These are phyloP conservation scores for Blastomyces emzantsi DNA, from an alignment of 2,329 filamentous ascomycete genomes.

Conservation along the genomic window DNA sequence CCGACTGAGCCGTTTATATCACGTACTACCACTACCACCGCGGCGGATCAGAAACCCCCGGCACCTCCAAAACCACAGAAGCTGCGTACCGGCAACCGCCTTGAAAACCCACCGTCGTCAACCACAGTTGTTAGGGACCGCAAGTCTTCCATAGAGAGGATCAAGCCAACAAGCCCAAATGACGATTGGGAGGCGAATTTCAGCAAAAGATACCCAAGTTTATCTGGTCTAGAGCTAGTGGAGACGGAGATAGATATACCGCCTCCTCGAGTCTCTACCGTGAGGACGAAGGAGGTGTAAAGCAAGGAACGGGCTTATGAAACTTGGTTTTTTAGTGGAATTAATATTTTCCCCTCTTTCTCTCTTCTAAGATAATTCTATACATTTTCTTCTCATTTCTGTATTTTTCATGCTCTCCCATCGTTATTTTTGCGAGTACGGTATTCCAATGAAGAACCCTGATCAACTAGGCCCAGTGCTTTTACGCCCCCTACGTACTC, in stretches of 20 bases:
- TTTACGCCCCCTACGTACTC: neutral
- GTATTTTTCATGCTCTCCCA: neutral
- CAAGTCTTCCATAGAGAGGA: neutral
- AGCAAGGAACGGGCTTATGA: neutral
- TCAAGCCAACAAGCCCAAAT: slow-evolving; percentile 14
- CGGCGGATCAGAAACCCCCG: slow-evolving; percentile 37
- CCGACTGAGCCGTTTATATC: slow-evolving; percentile 4
- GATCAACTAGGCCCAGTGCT: neutral
- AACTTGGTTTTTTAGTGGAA: neutral
- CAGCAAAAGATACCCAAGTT: slow-evolving; percentile 74
- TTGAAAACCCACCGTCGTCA: slow-evolving; percentile 19
- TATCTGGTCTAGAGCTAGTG: slow-evolving; percentile 81
- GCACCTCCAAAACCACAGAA: slow-evolving; percentile 54
- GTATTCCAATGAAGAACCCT: neutral
- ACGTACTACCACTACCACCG: slow-evolving; percentile 4
- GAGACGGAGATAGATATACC: slow-evolving; percentile 52
- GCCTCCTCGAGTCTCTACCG: slow-evolving; percentile 21
- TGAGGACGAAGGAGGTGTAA: slow-evolving; percentile 38
- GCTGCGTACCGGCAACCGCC: slow-evolving; percentile 41
- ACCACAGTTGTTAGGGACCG: slow-evolving; percentile 22
- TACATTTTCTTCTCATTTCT: neutral
- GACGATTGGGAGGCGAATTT: slow-evolving; percentile 66
- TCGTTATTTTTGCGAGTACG: neutral
- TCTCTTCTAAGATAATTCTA: neutral
- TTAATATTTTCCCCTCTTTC: neutral